These are phyloP conservation scores for Sambucus nigra DNA, from an alignment of 129 eudicot genomes.

Conservation along the genomic window DNA sequence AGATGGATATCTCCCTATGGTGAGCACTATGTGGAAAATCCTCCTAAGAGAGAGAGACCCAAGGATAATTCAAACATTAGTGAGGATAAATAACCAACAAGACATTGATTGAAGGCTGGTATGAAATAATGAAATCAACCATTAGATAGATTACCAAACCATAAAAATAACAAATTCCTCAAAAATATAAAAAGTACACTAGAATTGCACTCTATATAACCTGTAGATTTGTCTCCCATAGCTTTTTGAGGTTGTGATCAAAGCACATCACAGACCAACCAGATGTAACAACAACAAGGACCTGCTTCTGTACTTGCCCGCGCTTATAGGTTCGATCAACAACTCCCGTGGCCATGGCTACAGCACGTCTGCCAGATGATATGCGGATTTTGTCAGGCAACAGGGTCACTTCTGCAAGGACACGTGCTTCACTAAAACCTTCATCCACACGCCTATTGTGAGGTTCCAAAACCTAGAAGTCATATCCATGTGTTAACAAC, in stretches of 20 bases:
- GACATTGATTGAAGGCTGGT: background rate
- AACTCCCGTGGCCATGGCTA: conserved; percentile 97
- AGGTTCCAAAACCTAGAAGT: conserved; percentile 76
- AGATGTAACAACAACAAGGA: conserved; percentile 88
- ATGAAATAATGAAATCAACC: background rate
- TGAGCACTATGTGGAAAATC: conserved; percentile 95
- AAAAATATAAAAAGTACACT: background rate
- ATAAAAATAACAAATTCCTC: background rate
- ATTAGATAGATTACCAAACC: conserved; percentile 5
- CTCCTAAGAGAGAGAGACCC: conserved; percentile 33
- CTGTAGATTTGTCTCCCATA: conserved; percentile 92
- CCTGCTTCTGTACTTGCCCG: conserved; percentile 80
- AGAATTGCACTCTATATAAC: conserved; percentile 15
- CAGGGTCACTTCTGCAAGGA: conserved; percentile 70
- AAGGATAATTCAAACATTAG: conserved; percentile 4
- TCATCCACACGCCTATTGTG: conserved; percentile 87
- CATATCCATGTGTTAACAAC: conserved; percentile 1
- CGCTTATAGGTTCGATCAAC: conserved; percentile 58
- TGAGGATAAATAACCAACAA: background rate
- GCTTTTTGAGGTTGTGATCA: conserved; percentile 89
- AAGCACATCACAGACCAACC: conserved; percentile 98
- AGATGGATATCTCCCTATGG: conserved; percentile 83
- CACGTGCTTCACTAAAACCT: conserved; percentile 86
- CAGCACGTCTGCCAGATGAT: conserved; percentile 92
- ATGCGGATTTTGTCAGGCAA: conserved; percentile 89